Evolutionary conservation across 208 protist genomes (phyloP).

Genomic region (Crithidia thermophila): DNA sequence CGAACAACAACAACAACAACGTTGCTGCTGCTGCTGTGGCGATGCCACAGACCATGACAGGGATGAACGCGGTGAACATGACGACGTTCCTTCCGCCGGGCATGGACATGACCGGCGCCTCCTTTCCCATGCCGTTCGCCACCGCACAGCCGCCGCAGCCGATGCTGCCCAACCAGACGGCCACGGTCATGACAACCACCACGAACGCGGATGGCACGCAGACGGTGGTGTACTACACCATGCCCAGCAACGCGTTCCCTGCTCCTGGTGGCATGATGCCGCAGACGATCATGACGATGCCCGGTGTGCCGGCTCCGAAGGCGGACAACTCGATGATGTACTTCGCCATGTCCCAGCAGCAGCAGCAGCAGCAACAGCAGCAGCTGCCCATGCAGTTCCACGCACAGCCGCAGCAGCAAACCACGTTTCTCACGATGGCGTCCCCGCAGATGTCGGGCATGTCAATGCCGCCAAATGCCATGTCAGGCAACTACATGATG

Average conservation of each 20-base stretch:
- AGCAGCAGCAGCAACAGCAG: neutral
- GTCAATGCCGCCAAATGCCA: neutral
- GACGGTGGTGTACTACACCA: slow-evolving; percentile 23
- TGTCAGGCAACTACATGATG: slow-evolving; percentile 9
- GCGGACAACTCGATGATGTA: slow-evolving; percentile 11
- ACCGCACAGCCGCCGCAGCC: neutral
- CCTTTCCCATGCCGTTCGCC: no score
- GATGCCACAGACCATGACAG: no score
- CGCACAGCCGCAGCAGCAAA: neutral
- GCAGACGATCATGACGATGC: neutral
- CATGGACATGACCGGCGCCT: no score
- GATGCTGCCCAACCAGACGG: neutral
- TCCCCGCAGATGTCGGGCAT: neutral
- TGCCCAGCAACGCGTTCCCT: slow-evolving; percentile 12
- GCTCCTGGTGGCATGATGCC: no score
- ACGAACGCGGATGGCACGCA: slow-evolving; percentile 8
- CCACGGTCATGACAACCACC: neutral
- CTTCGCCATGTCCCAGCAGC: slow-evolving; percentile 2
- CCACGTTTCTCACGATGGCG: neutral
- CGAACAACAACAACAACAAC: no score
- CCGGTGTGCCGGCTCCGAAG: neutral
- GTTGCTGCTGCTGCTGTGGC: no score
- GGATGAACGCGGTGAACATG: no score
- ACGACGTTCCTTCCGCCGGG: no score
- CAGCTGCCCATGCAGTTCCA: no score